Conservation (phyloP, 768 basidiomycete species). For the Suillus fuscotomentosus region DNA sequence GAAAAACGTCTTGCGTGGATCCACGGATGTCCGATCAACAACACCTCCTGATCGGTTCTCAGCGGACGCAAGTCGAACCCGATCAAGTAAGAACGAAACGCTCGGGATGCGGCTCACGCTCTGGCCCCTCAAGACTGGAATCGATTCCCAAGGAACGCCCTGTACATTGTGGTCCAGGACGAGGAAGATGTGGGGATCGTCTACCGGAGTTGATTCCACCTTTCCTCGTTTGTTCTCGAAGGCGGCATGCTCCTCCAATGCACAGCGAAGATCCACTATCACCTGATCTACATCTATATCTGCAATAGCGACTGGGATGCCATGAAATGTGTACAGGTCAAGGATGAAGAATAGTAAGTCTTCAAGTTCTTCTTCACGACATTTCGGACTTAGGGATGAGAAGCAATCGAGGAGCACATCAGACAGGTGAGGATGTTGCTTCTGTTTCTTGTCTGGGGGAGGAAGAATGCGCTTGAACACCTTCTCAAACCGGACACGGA, state of each 20-base stretch:
- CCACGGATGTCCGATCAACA: conserved; percentile 52
- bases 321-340: conserved; percentile 93
- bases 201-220: conserved; percentile 18
- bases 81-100: conserved; percentile 83
- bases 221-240: conserved; percentile 31
- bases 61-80: conserved; percentile 55
- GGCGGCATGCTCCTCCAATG: conserved; percentile 69
- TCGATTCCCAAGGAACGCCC: conserved; percentile 93
- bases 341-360: conserved; percentile 92
- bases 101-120: conserved; percentile 94
- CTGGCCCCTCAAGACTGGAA: conserved; percentile 79
- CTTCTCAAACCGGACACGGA: conserved; percentile 70
- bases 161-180: conserved; percentile 89
- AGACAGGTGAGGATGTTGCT: conserved; percentile 60
- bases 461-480: conserved; percentile 68
- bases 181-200: conserved; percentile 80
- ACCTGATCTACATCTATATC: conserved; percentile 92
- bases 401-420: conserved; percentile 83
- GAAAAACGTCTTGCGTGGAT: conserved; percentile 73
- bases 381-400: conserved; percentile 75
- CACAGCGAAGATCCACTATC: conserved; percentile 77
- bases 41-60: conserved; percentile 11
- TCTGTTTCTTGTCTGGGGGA: conserved; percentile 59
- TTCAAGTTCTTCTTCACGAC: conserved; percentile 91
- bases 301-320: conserved; percentile 81